These are phyloP conservation scores for Elasticomyces elasticus DNA, from an alignment of 495 filamentous ascomycete genomes.

Conservation along the genomic window DNA sequence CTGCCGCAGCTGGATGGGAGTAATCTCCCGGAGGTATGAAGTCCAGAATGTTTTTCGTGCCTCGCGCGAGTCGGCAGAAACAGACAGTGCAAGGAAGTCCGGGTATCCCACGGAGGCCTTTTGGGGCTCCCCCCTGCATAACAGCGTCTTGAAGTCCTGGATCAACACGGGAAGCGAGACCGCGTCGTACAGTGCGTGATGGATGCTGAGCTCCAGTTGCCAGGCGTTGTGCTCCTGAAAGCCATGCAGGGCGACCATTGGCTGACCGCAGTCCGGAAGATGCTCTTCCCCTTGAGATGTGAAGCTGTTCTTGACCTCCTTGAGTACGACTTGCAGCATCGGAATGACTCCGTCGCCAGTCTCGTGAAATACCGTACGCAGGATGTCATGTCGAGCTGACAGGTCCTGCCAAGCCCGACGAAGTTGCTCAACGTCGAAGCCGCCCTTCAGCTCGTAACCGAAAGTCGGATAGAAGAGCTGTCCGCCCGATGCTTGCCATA, in stretches of 20 bases:
- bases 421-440: conserved; percentile 29
- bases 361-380: conserved; percentile 53
- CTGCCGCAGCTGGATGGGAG: conserved; percentile 13
- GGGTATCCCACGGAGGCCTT: conserved; percentile 8
- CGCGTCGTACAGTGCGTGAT: conserved; percentile 54
- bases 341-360: conserved; percentile 38
- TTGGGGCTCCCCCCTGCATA: conserved; percentile 20
- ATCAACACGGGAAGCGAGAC: conserved; percentile 44
- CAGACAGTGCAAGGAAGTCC: conserved; percentile 28
- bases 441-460: conserved; percentile 35
- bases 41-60: conserved; percentile 43
- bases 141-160: conserved; percentile 31
- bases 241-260: conserved; percentile 26
- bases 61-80: conserved; percentile 12
- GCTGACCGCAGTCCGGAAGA: conserved; percentile 20
- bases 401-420: conserved; percentile 47
- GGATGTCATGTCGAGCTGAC: conserved; percentile 42
- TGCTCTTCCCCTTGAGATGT: too few species aligned
- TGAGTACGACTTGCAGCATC: conserved; percentile 44
- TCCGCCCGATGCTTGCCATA: conserved; percentile 55
- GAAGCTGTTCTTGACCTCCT: conserved; percentile 15
- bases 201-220: conserved; percentile 41
- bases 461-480: conserved; percentile 56
- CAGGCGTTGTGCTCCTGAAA: conserved; percentile 21
- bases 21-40: conserved; percentile 36